Percentiles rank a stretch among this genome's conserved stretches.
phyloP scores from a whole-genome alignment of 257 asterid species.

The Nicotiana otophora region DNA sequence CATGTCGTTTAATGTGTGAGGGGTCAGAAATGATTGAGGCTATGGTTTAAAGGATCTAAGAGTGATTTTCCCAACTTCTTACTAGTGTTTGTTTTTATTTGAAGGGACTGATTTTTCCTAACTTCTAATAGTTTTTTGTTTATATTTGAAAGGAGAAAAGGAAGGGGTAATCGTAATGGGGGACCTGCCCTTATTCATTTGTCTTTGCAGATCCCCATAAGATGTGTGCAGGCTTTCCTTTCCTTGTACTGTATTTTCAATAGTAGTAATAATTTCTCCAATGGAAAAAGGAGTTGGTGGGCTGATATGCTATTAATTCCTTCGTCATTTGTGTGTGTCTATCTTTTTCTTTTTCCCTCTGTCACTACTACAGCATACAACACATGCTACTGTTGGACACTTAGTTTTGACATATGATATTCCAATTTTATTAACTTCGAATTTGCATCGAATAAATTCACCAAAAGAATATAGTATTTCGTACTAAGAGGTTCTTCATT shows the following conservation, averaged over 20 bases:
- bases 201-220: conserved; percentile 11
- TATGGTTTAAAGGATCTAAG: neutral
- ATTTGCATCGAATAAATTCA: neutral
- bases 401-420: neutral
- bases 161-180: neutral
- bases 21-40: neutral
- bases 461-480: no score
- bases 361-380: conserved; percentile 3
- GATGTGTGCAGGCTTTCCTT: conserved; percentile 13
- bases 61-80: neutral
- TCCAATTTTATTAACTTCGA: neutral
- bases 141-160: neutral
- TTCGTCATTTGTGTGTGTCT: conserved; percentile 1
- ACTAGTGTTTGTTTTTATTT: neutral
- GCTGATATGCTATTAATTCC: neutral
- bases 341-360: neutral
- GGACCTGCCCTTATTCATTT: neutral
- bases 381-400: neutral
- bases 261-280: neutral
- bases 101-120: neutral
- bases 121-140: no score
- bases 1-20: neutral
- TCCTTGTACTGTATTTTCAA: conserved; percentile 10
- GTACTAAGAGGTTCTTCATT: no score
- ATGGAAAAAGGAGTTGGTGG: neutral